Evolutionary conservation across 2,329 filamentous ascomycete genomes (phyloP), one percentile per base, ranked within the genome.

Genomic region (Fusarium sp.): DNA sequence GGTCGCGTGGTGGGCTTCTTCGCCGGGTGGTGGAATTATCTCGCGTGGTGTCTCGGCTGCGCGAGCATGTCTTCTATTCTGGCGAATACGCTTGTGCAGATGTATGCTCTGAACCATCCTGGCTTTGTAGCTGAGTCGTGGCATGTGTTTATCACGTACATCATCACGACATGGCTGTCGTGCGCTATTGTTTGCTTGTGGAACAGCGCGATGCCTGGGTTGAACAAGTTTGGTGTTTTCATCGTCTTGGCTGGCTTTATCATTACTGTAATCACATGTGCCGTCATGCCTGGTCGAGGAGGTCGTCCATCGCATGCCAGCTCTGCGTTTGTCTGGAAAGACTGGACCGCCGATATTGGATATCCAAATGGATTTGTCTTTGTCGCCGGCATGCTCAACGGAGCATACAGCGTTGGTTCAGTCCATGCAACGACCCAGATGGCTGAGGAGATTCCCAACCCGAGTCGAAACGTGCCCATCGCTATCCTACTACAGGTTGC

Each of bases 371-470:
- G 79, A 0, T 80, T 82, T 56, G 80, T 82, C 3, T 82, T 82
- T 47, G 71, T 79, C 6, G 73, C 75, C 0, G 79, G 79, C 2
- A 81, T 81, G 79, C 75, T 81, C n/a, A 92, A 92, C 70, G 90
- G 89, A 13, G 90, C 90, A 4, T 92, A 87, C 73, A 85, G 87
- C 44, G 86, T 92, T 13, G 90, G 89, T 8, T 86, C 87, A 2
- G 86, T 88, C 1, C 90, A 92, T 72, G 86, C 87, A 47, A 85
- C 88, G 2, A 86, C 86, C 2, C 90, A 91, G 73, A 75, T 91
- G 40, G 85, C 87, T 0, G 89, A 92, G 75, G 89, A 91, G 75
- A 89, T 90, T 40, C 87, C 82, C 0, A 33, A 79, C 41, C 83
- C 84, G 0, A 77, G 78, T 48, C 76, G 78, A 23, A 87, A 87